Evolutionary conservation across 2,329 filamentous ascomycete genomes (phyloP), one percentile per base, ranked within the genome.

Genomic region (Cytospora paraplurivora): DNA sequence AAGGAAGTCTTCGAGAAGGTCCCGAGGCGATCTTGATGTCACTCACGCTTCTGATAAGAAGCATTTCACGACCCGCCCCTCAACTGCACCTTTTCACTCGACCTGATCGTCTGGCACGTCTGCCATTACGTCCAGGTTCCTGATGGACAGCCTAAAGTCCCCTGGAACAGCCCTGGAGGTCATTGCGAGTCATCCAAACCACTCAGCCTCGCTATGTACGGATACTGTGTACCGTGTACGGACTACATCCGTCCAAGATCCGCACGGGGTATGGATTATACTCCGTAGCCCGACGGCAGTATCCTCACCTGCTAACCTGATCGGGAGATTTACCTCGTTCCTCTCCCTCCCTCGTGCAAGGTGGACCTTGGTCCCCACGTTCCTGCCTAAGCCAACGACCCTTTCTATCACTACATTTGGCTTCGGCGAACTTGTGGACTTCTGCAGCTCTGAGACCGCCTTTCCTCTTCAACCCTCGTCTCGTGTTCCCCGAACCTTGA

Each of bases 291-390:
- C 44, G 44, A 47, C 44, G 44, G 44, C 44, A 47, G 11, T 17
- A 47, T 47, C 44, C 44, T 47, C 44, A 32, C 15, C 7, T 61
- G 32, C 51, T 61, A 61, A 44, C 58, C 58, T 35, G 38, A 54
- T 61, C 49, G 33, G 58, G 58, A 37, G 6, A 35, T 49, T n/a
- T 49, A 49, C 51, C 58, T 27, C 53, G 51, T 53, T 55, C 49
- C 51, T 61, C 51, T 52, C 59, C 19, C 59, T 61, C 51, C 59
- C 59, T 61, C 59, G 59, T 61, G 59, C 59, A 50, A 55, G 17
- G 59, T 61, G 59, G 59, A 34, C 51, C 51, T 27, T 55, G 59
- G 38, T 61, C 59, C 59, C 59, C 59, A 61, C 59, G 59, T 61
- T 61, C 59, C 59, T 61, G 58, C 51, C 44, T 47, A 47, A 47